Evolutionary conservation across 2,329 filamentous ascomycete species (phyloP).

Genomic region (Erysiphe pisi): DNA sequence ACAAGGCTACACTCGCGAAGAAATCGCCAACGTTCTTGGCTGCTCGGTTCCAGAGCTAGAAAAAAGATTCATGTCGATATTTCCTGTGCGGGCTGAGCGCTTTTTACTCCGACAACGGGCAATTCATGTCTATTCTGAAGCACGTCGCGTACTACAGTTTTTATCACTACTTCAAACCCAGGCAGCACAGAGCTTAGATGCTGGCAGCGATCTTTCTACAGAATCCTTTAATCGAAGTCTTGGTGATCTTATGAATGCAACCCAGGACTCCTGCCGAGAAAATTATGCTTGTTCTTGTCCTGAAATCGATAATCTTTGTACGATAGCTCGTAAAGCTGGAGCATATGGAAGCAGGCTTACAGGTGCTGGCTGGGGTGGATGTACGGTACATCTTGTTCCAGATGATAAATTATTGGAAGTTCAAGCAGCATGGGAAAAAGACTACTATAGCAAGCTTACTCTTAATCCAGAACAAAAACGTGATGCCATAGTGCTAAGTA

Average conservation of each 20-base stretch:
- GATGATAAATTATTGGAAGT: conserved; percentile 70
- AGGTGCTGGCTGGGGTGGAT: conserved; percentile 94
- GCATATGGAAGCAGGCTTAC: conserved; percentile 78
- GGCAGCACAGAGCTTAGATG: conserved; percentile 35
- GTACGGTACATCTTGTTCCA: conserved; percentile 84
- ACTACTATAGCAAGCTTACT: conserved; percentile 64
- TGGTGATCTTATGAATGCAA: conserved; percentile 76
- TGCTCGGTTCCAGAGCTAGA: conserved; percentile 62
- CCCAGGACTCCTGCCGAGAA: conserved; percentile 76
- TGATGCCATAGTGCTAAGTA: conserved; percentile 76
- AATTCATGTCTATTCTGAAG: conserved; percentile 83
- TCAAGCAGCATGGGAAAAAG: conserved; percentile 61
- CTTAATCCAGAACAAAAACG: conserved; percentile 60
- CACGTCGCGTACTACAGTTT: conserved; percentile 74
- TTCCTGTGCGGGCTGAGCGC: conserved; percentile 74
- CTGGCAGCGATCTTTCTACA: conserved; percentile 41
- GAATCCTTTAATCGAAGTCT: conserved; percentile 54
- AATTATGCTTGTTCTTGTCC: conserved; percentile 85
- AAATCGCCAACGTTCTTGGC: conserved; percentile 63
- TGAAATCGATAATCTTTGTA: conserved; percentile 82
- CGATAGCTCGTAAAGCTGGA: conserved; percentile 65
- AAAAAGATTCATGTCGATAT: conserved; percentile 68
- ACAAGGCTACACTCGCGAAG: conserved; percentile 77
- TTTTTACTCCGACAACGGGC: conserved; percentile 85
- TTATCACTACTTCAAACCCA: conserved; percentile 58